A percentile compares a stretch with the other conserved stretches of the same genome.
Evolutionary conservation across 192 early-diverging fungal genomes (phyloP).

Genomic region (Coemansia sp.): DNA sequence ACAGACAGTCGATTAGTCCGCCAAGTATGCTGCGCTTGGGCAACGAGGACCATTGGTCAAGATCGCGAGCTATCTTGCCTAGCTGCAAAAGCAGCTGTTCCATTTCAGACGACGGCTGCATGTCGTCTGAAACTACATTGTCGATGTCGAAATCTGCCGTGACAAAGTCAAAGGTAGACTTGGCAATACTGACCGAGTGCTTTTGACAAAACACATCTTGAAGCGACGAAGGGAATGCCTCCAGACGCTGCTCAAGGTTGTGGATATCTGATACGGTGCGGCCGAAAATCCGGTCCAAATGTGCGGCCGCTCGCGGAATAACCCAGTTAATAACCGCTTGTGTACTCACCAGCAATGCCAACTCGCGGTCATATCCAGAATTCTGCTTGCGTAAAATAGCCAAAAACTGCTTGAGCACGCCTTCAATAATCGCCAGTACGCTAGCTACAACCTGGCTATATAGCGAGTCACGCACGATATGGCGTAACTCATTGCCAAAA

Average conservation of each 20-base stretch:
- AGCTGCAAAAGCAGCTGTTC: slow-evolving; percentile 29
- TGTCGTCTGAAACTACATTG: slow-evolving; percentile 30
- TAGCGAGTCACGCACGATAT: slow-evolving; percentile 55
- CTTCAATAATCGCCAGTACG: slow-evolving; percentile 49
- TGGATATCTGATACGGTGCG: slow-evolving; percentile 53
- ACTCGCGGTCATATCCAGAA: slow-evolving; percentile 31
- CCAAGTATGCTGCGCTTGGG: slow-evolving; percentile 44
- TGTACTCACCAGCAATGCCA: slow-evolving; percentile 50
- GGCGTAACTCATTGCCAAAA: slow-evolving; percentile 53
- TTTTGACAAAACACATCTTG: slow-evolving; percentile 57
- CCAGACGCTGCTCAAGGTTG: slow-evolving; percentile 53
- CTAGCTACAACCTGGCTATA: slow-evolving; percentile 55
- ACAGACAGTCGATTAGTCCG: slow-evolving; percentile 50
- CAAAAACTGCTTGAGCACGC: slow-evolving; percentile 53
- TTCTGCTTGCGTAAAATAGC: slow-evolving; percentile 25
- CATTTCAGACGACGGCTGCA: slow-evolving; percentile 44
- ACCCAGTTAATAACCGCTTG: slow-evolving; percentile 52
- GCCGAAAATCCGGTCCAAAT: slow-evolving; percentile 49
- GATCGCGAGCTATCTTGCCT: slow-evolving; percentile 36
- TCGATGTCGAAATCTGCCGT: slow-evolving; percentile 23
- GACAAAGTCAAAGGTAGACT: slow-evolving; percentile 44
- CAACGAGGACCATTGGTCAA: slow-evolving; percentile 49
- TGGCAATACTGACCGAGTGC: slow-evolving; percentile 32
- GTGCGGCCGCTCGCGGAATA: slow-evolving; percentile 43
- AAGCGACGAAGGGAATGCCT: slow-evolving; percentile 49